Base-by-base conservation (phyloP, 2,329 filamentous ascomycete species). In the Trichoderma arundinaceum region DNA sequence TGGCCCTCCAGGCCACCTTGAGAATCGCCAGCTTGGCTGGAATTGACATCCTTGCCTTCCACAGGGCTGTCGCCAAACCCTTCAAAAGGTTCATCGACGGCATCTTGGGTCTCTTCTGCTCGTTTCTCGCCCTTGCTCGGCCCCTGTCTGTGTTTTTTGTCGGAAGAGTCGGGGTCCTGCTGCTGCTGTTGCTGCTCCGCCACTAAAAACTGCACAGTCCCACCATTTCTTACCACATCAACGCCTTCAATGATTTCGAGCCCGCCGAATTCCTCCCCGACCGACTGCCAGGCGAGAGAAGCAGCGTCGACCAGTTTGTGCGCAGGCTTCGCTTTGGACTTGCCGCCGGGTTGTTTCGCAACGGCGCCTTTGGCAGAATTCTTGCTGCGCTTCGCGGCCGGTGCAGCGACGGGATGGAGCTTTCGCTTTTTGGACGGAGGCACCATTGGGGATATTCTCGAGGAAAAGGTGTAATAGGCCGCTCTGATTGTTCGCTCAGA, bases 171-270 rank as follows among this genome's bases (percentile, higher is more conserved):
- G 41, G 67, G 66, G 52, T 64, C 59, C 22, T 59, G 8, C 49
- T 52, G 57, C 38, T 61, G 65, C 49, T 52, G 56, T 41, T 61
- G 65, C 59, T 64, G 65, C 64, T 72, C 70, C 28, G 69, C 70
- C 43, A 80, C 74, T 71, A 89, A 79, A 77, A 90, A 89, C 72
- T 84, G 81, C 33, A 89, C 77, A 6, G 80, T 83, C 60, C 83
- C 79, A 7, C 87, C 88, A 35, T 89, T 83, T 68, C 84, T 86
- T 48, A 96, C 81, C n/a, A 99, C 84, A 35, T 97, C 91, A 1
- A 99, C 92, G 59, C 92, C 92, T 15, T 96, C 92, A 53, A 98
- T 90, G 73, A 98, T 94, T 73, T 99, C 93, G 1, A 99, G 80
- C 0, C 92, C 93, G 72, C 90, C 96, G 76, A 99, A 97, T 0